Conservation (phyloP, 306 rosid species). For the Cucurbita ficifolia region DNA sequence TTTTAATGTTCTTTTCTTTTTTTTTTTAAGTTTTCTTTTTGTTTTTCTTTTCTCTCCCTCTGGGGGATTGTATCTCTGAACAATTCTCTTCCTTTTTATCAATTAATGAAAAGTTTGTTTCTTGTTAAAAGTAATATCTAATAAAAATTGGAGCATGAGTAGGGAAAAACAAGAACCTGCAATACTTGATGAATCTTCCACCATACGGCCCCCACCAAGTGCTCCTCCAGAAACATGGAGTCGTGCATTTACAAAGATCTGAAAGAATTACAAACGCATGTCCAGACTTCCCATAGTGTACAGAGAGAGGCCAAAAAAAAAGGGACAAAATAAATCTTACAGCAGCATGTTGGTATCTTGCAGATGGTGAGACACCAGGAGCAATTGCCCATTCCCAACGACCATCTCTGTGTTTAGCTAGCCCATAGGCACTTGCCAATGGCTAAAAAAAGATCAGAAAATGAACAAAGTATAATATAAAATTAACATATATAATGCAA, state of each 20-base stretch:
- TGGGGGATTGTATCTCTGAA: background rate
- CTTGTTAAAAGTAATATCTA: too few relatives aligned
- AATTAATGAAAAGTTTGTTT: background rate
- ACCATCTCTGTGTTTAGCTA: conserved; percentile 98
- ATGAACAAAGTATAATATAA: background rate
- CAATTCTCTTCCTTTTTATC: background rate
- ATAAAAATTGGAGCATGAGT: background rate
- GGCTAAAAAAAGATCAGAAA: conserved; percentile 40
- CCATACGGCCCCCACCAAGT: conserved; percentile 98
- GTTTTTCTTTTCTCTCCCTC: background rate
- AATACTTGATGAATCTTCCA: conserved; percentile 93
- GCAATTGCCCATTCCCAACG: conserved; percentile 99
- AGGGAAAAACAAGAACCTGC: conserved; percentile 52
- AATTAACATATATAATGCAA: background rate
- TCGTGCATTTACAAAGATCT: conserved; percentile 98
- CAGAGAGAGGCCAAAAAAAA: background rate
- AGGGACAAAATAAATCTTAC: conserved; percentile 35
- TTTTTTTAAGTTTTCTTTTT: too few relatives aligned
- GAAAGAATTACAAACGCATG: conserved; percentile 16
- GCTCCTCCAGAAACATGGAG: conserved; percentile 99
- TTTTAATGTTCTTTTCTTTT: background rate
- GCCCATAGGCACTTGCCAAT: conserved; percentile 96
- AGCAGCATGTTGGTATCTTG: conserved; percentile 99
- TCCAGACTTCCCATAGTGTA: conserved; percentile 7
- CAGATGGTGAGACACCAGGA: conserved; percentile 98